phyloP scores from a whole-genome alignment of 1,139 yeast species.

The Blastobotrys illinoisensis region DNA sequence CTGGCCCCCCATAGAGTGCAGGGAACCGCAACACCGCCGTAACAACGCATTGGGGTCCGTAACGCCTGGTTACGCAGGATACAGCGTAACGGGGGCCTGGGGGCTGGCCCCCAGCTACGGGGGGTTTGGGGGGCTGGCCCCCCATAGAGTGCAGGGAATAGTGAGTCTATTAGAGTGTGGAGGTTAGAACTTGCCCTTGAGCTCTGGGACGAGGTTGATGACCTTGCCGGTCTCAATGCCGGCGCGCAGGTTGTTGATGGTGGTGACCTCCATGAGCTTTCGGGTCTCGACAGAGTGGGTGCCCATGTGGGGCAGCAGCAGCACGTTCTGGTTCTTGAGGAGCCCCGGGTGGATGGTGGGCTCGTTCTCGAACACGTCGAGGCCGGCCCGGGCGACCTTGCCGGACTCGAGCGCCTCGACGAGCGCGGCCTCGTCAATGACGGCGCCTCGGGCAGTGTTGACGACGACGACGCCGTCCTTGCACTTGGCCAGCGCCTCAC shows the following conservation, averaged over 20 bases:
- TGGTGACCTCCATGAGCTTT: constrained; percentile 52
- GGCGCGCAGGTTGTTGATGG: constrained; percentile 40
- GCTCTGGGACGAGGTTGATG: constrained; percentile 41
- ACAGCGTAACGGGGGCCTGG: background rate
- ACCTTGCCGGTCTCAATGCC: constrained; percentile 55
- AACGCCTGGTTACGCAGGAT: background rate
- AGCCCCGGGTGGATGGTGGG: constrained; percentile 45
- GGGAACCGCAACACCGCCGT: too few relatives aligned
- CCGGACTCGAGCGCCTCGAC: constrained; percentile 60
- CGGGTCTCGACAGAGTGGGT: constrained; percentile 55
- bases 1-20: background rate
- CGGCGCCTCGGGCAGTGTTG: constrained; percentile 66
- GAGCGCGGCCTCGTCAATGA: constrained; percentile 62
- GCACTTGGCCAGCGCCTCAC: constrained; percentile 49
- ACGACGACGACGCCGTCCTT: constrained; percentile 64
- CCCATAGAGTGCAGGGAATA: too few relatives aligned
- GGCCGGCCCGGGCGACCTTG: constrained; percentile 48
- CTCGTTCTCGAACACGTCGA: constrained; percentile 84
- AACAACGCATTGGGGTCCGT: too few relatives aligned
- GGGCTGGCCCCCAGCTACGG: too few relatives aligned
- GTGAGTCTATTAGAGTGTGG: background rate
- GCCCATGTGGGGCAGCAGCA: constrained; percentile 64
- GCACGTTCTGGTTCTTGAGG: constrained; percentile 39
- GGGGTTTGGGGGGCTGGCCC: too few relatives aligned
- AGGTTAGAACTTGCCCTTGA: constrained; percentile 12